Evolutionary conservation across 768 basidiomycete genomes (phyloP).

Genomic region (Coprinopsis cinerea): DNA sequence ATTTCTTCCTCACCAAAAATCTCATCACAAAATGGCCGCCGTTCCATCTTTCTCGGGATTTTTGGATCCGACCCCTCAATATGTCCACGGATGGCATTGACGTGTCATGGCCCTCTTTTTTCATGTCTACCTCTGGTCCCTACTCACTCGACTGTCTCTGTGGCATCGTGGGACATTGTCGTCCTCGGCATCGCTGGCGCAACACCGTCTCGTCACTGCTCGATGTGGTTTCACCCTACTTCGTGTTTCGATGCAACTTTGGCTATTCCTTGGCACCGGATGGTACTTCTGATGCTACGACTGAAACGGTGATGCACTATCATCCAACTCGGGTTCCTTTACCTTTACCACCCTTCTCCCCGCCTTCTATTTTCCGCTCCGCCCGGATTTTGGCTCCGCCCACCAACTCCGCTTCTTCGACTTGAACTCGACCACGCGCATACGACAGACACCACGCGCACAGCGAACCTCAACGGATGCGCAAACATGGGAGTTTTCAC

Average conservation of each 20-base stretch:
- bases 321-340: background rate
- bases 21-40: too few relatives aligned
- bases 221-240: too few relatives aligned
- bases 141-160: too few relatives aligned
- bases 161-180: too few relatives aligned
- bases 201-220: too few relatives aligned
- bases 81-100: background rate
- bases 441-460: constrained; percentile 66
- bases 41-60: background rate
- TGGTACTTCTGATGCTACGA: background rate
- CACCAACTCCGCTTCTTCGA: background rate
- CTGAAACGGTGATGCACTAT: too few relatives aligned
- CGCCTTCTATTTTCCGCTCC: too few relatives aligned
- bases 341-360: background rate
- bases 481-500: constrained; percentile 87
- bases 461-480: constrained; percentile 76
- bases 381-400: too few relatives aligned
- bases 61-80: background rate
- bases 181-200: too few relatives aligned
- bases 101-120: background rate
- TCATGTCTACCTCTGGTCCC: background rate
- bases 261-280: background rate
- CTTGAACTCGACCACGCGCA: background rate
- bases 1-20: too few relatives aligned
- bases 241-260: too few relatives aligned